These are phyloP conservation scores for Aspergillus fijiensis DNA, from an alignment of 2,329 filamentous ascomycete genomes.

Conservation along the genomic window DNA sequence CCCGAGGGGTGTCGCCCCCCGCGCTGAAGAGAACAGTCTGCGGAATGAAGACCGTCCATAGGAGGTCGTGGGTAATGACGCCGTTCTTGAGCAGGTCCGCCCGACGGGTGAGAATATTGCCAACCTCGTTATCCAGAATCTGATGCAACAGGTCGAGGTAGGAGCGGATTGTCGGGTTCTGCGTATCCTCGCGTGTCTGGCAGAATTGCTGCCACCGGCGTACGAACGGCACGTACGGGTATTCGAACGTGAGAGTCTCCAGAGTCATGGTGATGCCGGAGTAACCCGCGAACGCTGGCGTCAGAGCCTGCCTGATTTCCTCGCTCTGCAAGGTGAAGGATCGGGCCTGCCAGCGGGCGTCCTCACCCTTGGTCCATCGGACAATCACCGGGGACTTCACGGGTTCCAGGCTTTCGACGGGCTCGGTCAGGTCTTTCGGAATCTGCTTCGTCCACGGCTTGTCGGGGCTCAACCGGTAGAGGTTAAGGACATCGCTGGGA, in stretches of 20 bases:
- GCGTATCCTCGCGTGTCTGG: slow-evolving; percentile 42
- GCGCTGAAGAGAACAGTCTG: slow-evolving; percentile 20
- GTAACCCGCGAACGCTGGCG: slow-evolving; percentile 57
- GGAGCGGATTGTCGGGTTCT: slow-evolving; percentile 46
- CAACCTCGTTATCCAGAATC: slow-evolving; percentile 54
- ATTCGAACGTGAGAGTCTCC: slow-evolving; percentile 59
- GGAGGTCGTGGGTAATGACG: slow-evolving; percentile 32
- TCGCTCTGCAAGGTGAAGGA: slow-evolving; percentile 66
- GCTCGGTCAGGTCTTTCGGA: slow-evolving; percentile 55
- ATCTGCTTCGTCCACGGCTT: slow-evolving; percentile 56
- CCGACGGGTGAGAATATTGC: slow-evolving; percentile 50
- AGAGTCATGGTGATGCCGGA: slow-evolving; percentile 60
- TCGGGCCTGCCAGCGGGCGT: slow-evolving; percentile 61
- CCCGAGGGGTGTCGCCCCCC: slow-evolving; percentile 8
- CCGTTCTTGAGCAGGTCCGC: slow-evolving; percentile 54
- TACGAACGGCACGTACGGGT: slow-evolving; percentile 63
- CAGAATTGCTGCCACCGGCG: slow-evolving; percentile 61
- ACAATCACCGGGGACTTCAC: slow-evolving; percentile 61
- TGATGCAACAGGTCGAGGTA: slow-evolving; percentile 51
- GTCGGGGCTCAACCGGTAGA: slow-evolving; percentile 54
- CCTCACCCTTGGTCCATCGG: slow-evolving; percentile 57
- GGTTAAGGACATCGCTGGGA: slow-evolving; percentile 41
- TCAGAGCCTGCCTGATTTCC: slow-evolving; percentile 57
- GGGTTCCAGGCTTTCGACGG: slow-evolving; percentile 61
- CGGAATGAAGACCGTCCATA: slow-evolving; percentile 42